These are phyloP conservation scores for Pittosporum tobira DNA, from an alignment of 129 eudicot species.

Conservation along the genomic window DNA sequence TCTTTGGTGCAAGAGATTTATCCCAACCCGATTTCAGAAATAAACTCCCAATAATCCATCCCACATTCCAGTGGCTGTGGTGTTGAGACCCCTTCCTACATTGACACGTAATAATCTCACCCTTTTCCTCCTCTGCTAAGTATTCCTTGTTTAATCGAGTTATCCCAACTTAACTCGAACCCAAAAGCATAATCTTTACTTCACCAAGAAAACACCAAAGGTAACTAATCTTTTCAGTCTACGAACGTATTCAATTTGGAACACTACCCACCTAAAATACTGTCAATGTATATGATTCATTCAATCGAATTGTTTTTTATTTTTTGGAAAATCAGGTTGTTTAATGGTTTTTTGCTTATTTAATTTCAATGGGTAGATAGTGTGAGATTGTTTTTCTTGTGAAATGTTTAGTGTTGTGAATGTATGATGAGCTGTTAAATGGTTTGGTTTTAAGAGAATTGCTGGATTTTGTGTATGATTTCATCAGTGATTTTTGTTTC, in stretches of 20 bases:
- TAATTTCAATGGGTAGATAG: too few relatives aligned
- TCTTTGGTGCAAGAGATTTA: constrained; percentile 30
- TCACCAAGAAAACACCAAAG: background rate
- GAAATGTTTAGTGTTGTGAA: background rate
- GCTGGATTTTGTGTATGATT: background rate
- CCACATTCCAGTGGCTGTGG: constrained; percentile 56
- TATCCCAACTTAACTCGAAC: too few relatives aligned
- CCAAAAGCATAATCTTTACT: too few relatives aligned
- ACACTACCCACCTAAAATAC: background rate
- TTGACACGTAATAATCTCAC: constrained; percentile 19
- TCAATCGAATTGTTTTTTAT: too few relatives aligned
- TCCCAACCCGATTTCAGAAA: constrained; percentile 19
- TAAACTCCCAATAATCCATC: constrained; percentile 14
- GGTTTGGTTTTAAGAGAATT: background rate
- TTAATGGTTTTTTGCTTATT: too few relatives aligned
- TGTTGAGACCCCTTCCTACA: constrained; percentile 6
- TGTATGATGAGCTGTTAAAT: too few relatives aligned
- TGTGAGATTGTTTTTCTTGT: too few relatives aligned
- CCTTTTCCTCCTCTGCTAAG: too few relatives aligned
- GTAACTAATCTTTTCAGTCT: background rate
- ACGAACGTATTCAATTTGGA: background rate
- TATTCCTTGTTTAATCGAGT: background rate
- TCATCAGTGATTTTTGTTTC: too few relatives aligned
- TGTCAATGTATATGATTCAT: too few relatives aligned
- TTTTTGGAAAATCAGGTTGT: too few relatives aligned